Base-by-base conservation (phyloP, 129 eudicot genomes). In the Ambrosia artemisiifolia region DNA sequence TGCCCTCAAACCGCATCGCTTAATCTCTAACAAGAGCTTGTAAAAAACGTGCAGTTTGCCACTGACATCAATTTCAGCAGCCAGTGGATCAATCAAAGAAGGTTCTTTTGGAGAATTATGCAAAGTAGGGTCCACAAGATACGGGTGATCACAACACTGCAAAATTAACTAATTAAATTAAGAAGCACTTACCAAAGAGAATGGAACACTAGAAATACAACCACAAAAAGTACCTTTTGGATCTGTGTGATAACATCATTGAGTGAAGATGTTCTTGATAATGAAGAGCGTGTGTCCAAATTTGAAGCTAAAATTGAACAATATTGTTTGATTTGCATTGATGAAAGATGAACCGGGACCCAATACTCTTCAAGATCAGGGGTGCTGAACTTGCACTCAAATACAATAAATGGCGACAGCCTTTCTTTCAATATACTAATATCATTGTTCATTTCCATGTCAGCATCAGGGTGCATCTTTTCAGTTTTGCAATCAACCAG, bases 111-210 rank as follows among this genome's bases (percentile, higher is more conserved):
- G 63, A 50, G 76, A 72, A 11, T 69, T 72, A 40, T 79, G 81
- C 77, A 91, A 54, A 71, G 82, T 75, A 38, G 71, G 81, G 61
- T 91, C 86, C 83, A 83, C 88, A 36, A 91, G 86, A 84, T 82
- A 91, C 19, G 95, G 97, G 78, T 87, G 97, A 71, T 91, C 95
- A 65, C 97, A 88, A 66, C 95, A 91, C 95, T 91, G 88, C 8
- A 14, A 73, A 61, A 76, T 40, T n/a, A 75, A 46, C 40, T 0
- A 66, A 38, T 44, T 32, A 30, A 47, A 6, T 44, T 30, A 60
- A 13, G 3, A 77, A 48, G 42, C 16, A 11, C 5, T 9, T 35
- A 8, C 49, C 6, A 32, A 11, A 47, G 12, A 34, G 12, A 61
- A 35, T 32, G 38, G 11, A 67, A 50, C 9, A 19, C 1, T 40